Conservation (phyloP, 352 stramenopile species). For the Globisporangium cylindrosporum region DNA sequence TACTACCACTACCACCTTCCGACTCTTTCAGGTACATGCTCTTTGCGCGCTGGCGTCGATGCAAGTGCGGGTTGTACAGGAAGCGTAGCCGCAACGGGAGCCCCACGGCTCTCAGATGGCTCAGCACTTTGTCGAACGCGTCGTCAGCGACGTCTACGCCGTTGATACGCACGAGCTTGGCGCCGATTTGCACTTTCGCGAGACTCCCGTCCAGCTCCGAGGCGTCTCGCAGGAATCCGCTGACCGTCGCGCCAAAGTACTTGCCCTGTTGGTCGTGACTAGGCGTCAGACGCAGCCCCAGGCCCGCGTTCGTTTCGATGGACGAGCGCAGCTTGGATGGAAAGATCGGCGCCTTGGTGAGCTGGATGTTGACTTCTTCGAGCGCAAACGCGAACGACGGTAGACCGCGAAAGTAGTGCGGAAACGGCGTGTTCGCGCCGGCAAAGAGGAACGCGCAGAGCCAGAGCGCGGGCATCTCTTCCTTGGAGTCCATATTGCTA, state of each 20-base stretch:
- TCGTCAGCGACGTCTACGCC: conserved; percentile 56
- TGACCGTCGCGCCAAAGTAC: conserved; percentile 67
- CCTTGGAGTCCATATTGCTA: conserved; percentile 9
- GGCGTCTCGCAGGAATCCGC: conserved; percentile 60
- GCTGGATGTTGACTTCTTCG: conserved; percentile 67
- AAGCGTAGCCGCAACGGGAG: conserved; percentile 68
- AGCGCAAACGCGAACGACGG: conserved; percentile 70
- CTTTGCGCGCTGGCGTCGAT: conserved; percentile 26
- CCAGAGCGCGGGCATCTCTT: conserved; percentile 51
- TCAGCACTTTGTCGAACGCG: conserved; percentile 61
- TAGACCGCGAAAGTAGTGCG: conserved; percentile 59
- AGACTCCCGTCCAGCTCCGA: conserved; percentile 59
- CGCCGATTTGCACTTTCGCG: conserved; percentile 53
- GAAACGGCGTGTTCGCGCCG: conserved; percentile 72
- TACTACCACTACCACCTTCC: conserved; percentile 9
- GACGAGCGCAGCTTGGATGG: conserved; percentile 71
- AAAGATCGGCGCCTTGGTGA: conserved; percentile 49
- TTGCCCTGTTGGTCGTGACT: conserved; percentile 57
- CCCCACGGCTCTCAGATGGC: conserved; percentile 40
- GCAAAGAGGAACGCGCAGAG: conserved; percentile 69
- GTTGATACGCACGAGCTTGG: conserved; percentile 71
- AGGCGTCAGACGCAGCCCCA: conserved; percentile 58
- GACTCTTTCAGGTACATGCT: conserved; percentile 20
- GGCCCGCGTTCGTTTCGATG: conserved; percentile 40
- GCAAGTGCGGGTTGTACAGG: conserved; percentile 52